Conservation (phyloP, 2,329 filamentous ascomycete genomes). For the Cadophora malorum region DNA sequence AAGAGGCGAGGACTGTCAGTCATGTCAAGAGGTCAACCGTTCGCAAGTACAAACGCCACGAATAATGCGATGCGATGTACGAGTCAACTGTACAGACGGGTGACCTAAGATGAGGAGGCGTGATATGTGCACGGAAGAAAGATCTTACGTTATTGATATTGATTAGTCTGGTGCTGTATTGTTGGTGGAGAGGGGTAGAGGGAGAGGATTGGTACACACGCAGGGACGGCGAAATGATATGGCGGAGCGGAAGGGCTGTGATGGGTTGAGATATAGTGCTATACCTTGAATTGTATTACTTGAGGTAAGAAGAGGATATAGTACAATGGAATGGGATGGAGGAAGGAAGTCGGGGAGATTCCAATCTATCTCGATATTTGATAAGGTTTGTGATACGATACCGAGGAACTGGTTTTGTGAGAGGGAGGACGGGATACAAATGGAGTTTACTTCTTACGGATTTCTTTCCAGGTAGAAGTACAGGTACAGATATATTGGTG, state of each 20-base stretch:
- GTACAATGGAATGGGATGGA: neutral
- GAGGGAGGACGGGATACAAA: neutral
- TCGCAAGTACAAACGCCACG: neutral
- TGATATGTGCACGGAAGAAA: neutral
- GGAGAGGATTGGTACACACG: too few relatives aligned
- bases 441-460: neutral
- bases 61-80: neutral
- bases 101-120: neutral
- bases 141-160: neutral
- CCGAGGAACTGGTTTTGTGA: neutral
- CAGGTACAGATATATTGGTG: conserved; percentile 1
- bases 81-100: neutral
- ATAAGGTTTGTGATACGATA: neutral
- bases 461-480: neutral
- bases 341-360: neutral
- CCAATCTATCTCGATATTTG: neutral
- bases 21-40: too few relatives aligned
- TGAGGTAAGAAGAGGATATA: too few relatives aligned
- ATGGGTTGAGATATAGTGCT: neutral
- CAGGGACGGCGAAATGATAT: conserved; percentile 3
- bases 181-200: neutral
- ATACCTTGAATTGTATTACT: too few relatives aligned
- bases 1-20: too few relatives aligned
- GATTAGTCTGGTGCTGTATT: neutral
- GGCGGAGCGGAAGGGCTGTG: neutral